Evolutionary conservation across 208 protist species (phyloP).

Genomic region (Crithidia sp.): DNA sequence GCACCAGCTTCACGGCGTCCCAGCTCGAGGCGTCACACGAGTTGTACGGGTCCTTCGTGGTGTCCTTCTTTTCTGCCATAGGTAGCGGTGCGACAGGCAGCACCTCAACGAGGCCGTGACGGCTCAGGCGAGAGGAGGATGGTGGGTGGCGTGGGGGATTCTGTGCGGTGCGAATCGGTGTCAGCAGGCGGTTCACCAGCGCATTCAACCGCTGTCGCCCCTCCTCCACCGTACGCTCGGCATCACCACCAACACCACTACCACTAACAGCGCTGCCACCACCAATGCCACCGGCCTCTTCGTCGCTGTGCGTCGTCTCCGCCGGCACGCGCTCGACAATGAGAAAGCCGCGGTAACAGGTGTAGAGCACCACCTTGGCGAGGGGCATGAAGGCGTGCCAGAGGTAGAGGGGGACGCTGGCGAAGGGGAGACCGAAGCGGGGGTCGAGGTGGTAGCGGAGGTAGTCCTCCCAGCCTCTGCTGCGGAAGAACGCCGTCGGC

Average conservation of each 20-base stretch:
- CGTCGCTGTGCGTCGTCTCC: constrained; percentile 1
- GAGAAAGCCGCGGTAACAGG: constrained; percentile 46
- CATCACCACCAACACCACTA: not conserved
- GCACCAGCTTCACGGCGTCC: constrained; percentile 38
- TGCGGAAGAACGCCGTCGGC: not conserved
- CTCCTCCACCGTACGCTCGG: not conserved
- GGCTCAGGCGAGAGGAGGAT: not conserved
- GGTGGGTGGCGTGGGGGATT: not conserved
- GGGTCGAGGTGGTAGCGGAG: constrained; percentile 43
- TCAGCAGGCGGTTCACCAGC: not conserved
- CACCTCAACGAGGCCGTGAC: not conserved
- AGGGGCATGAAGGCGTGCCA: constrained; percentile 37
- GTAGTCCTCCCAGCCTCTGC: constrained; percentile 38
- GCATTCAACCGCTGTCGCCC: not conserved
- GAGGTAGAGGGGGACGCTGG: constrained; percentile 41
- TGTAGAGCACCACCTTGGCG: constrained; percentile 45
- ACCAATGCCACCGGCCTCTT: not conserved
- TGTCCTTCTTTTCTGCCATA: not conserved
- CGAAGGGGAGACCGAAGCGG: constrained; percentile 49
- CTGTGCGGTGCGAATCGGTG: not conserved
- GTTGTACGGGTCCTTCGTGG: not conserved
- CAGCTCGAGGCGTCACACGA: not conserved
- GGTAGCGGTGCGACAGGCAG: not conserved
- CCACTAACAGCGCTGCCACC: too few species aligned
- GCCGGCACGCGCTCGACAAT: constrained; percentile 33